These are phyloP conservation scores for Cnidoscolus chayamansa DNA, from an alignment of 441 rosid genomes.

Conservation along the genomic window DNA sequence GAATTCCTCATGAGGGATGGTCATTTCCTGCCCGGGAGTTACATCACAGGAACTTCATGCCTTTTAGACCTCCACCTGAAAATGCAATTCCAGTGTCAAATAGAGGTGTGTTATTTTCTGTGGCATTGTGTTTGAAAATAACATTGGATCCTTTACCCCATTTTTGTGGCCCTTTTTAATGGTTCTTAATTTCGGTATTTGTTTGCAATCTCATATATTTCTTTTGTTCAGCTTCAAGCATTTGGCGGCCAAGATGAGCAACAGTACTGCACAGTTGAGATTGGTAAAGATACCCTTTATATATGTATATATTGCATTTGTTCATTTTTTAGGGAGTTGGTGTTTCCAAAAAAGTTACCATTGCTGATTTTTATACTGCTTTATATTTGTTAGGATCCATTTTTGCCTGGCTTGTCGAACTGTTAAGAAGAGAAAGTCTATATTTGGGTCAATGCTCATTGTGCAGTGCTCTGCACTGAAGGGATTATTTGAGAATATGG, in stretches of 20 bases:
- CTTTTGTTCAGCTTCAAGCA: slow-evolving; percentile 40
- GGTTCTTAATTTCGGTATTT: background rate
- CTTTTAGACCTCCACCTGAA: slow-evolving; percentile 59
- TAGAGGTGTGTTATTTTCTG: slow-evolving; percentile 43
- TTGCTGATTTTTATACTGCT: background rate
- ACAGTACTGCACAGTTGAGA: slow-evolving; percentile 9
- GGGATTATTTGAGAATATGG: slow-evolving; percentile 11
- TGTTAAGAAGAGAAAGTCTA: slow-evolving; percentile 22
- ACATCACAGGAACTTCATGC: slow-evolving; percentile 60
- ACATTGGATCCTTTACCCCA: background rate
- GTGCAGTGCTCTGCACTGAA: background rate
- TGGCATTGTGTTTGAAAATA: background rate
- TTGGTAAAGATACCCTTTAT: slow-evolving; percentile 25
- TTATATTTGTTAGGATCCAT: slow-evolving; percentile 14
- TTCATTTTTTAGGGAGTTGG: background rate
- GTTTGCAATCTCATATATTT: background rate
- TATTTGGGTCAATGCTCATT: slow-evolving; percentile 6
- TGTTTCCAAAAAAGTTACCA: background rate
- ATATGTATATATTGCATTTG: background rate
- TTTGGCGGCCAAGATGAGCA: slow-evolving; percentile 63
- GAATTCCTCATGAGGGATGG: slow-evolving; percentile 68
- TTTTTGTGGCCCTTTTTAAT: too few species aligned
- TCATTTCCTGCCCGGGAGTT: slow-evolving; percentile 49
- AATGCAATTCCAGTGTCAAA: slow-evolving; percentile 53
- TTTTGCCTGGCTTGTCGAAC: slow-evolving; percentile 30